Conservation (phyloP, 1,284 basidiomycete species). For the Quambalaria eucalypti region DNA sequence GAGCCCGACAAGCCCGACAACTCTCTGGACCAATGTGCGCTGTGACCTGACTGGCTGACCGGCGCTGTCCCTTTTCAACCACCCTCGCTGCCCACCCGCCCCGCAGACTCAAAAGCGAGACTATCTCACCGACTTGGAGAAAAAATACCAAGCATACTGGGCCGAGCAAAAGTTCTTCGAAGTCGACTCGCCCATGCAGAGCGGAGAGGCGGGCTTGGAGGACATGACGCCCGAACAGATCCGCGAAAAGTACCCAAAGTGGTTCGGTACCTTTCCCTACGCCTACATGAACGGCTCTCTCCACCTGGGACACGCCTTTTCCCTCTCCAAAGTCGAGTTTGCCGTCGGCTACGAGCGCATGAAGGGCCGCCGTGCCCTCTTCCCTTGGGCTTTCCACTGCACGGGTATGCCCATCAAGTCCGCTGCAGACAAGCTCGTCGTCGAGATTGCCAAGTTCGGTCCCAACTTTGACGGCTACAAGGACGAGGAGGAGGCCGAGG, state of each 20-base stretch:
- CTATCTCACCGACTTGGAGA: slow-evolving; percentile 70
- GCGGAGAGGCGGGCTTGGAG: slow-evolving; percentile 24
- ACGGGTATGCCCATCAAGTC: slow-evolving; percentile 94
- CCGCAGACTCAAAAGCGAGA: slow-evolving; percentile 74
- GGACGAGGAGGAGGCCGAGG: slow-evolving; percentile 45
- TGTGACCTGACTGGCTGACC: neutral
- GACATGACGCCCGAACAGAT: slow-evolving; percentile 44
- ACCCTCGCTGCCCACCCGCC: neutral
- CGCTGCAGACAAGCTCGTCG: slow-evolving; percentile 89
- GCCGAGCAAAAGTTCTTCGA: slow-evolving; percentile 58
- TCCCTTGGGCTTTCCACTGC: slow-evolving; percentile 87
- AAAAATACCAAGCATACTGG: slow-evolving; percentile 76
- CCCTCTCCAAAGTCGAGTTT: slow-evolving; percentile 97
- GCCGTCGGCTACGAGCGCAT: slow-evolving; percentile 89
- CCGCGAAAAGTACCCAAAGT: slow-evolving; percentile 71
- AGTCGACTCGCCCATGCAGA: slow-evolving; percentile 63
- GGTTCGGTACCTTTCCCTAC: slow-evolving; percentile 84
- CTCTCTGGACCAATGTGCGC: neutral
- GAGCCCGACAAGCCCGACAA: neutral
- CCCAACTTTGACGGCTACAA: slow-evolving; percentile 71
- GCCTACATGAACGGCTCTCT: slow-evolving; percentile 95
- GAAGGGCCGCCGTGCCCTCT: slow-evolving; percentile 86
- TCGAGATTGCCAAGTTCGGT: slow-evolving; percentile 95
- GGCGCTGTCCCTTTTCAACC: neutral
- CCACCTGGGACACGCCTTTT: slow-evolving; percentile 91